Conservation (phyloP, 2,329 filamentous ascomycete species). For the Shiraia bambusicola region DNA sequence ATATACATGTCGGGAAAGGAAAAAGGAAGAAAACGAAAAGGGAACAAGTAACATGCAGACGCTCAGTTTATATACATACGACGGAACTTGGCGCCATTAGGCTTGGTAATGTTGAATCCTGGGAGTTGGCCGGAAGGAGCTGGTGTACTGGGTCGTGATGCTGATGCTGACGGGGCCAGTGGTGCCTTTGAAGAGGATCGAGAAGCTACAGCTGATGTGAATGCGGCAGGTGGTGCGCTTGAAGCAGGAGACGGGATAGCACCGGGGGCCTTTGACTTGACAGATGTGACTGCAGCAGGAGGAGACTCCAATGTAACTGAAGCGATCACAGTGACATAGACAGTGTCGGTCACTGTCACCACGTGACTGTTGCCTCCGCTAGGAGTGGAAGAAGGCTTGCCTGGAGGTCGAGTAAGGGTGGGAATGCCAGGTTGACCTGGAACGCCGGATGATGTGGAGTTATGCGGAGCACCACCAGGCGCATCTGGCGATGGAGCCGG, state of each 20-base stretch:
- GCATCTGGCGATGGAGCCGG: constrained; percentile 10
- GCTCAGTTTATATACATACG: constrained; percentile 9
- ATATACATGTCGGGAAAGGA: neutral
- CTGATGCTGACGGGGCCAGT: neutral
- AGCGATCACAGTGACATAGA: constrained; percentile 30
- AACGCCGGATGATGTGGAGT: constrained; percentile 5
- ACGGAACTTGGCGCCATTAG: constrained; percentile 30
- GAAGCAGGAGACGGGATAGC: neutral
- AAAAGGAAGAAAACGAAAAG: neutral
- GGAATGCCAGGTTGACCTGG: constrained; percentile 18
- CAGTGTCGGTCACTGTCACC: constrained; percentile 29
- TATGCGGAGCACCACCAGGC: neutral
- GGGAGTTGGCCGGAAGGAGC: constrained; percentile 3
- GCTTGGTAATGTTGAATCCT: constrained; percentile 6
- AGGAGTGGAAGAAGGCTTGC: constrained; percentile 10
- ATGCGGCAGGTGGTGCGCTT: neutral
- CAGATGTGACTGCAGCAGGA: constrained; percentile 3
- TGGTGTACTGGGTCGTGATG: constrained; percentile 1
- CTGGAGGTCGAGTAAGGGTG: constrained; percentile 17
- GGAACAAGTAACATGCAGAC: neutral
- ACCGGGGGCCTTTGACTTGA: neutral
- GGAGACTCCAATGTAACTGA: constrained; percentile 7
- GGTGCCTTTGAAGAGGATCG: neutral
- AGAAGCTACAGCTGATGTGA: no score
- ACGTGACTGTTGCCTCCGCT: constrained; percentile 7